Base-by-base conservation (phyloP, 2,329 filamentous ascomycete genomes). In the Eutypa lata region DNA sequence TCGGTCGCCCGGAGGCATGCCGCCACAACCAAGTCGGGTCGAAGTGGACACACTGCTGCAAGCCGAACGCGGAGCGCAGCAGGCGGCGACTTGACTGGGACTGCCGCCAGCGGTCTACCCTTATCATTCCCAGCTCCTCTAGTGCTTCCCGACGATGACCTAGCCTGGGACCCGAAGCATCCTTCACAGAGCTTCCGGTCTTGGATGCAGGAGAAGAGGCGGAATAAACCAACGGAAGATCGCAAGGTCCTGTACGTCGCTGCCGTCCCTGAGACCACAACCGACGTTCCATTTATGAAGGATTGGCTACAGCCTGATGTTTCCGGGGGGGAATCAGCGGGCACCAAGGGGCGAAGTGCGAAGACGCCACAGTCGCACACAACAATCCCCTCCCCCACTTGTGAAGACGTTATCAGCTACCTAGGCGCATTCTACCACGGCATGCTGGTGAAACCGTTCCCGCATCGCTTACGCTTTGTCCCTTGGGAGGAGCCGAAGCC, bases 131-230 rank as follows among this genome's bases (percentile, higher is more conserved):
- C 84, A 0, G 80, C 72, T 0, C 83, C 84, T 0, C 63, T 88
- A 6, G 70, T 86, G 0, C 68, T 88, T 0, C 84, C 85, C 0
- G 74, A 71, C 2, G 84, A 88, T 61, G 80, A 82, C 19, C 71
- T 89, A 1, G 75, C 78, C 0, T 66, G 73, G 33, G 78, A 87
- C 38, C 77, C 80, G 1, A 69, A 76, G 5, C 74, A 73, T 38
- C 71, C 75, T 1, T 68, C 77, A 0, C 84, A 88, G 56, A 79
- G 73, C 38, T 69, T 83, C 42, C 70, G 72, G 26, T 72, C 73
- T 0, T 88, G 82, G 81, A 56, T 73, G 2, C 59, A 71, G 0
- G 67, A 70, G 24, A 68, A 70, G 7, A 58, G 71, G 6, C 73
- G 82, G 6, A 85, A 86, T 52, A 69, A 73, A 14, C 66, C 83